These are phyloP conservation scores for Centaurea solstitialis DNA, from an alignment of 129 eudicot genomes.

Conservation along the genomic window DNA sequence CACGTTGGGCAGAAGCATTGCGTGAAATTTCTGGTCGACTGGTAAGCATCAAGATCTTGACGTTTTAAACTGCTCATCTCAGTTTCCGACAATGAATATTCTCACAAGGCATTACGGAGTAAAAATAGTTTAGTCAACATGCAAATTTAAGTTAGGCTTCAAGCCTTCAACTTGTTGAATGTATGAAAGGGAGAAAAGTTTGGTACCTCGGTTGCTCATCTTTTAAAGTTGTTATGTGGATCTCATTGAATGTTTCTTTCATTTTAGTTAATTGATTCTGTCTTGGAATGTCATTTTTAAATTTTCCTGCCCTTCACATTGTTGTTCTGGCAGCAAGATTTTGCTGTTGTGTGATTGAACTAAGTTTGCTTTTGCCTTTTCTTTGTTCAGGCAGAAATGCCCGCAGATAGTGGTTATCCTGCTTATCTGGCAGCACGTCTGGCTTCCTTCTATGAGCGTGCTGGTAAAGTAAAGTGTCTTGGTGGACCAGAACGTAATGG, in stretches of 20 bases:
- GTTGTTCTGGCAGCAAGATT: neutral
- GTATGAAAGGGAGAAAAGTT: too few species aligned
- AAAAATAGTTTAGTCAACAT: too few species aligned
- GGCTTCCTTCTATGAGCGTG: constrained; percentile 99
- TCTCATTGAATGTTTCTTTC: neutral
- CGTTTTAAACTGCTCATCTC: neutral
- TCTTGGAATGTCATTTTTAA: neutral
- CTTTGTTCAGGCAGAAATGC: constrained; percentile 95
- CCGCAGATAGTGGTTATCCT: constrained; percentile 99
- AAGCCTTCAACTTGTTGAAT: too few species aligned
- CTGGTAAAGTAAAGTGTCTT: constrained; percentile 98
- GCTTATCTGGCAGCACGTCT: constrained; percentile 99
- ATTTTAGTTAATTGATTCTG: neutral
- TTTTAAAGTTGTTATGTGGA: neutral
- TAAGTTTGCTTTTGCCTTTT: constrained; percentile 1
- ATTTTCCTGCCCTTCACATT: neutral
- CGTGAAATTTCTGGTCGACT: constrained; percentile 93
- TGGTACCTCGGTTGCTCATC: neutral
- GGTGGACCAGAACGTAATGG: constrained; percentile 99
- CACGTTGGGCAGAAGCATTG: constrained; percentile 99
- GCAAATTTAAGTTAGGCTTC: too few species aligned
- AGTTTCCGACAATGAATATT: neutral
- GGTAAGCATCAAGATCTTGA: neutral
- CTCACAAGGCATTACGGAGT: neutral
- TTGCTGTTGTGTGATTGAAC: neutral